Base-by-base conservation (phyloP, 306 rosid species). In the Urtica urens region DNA sequence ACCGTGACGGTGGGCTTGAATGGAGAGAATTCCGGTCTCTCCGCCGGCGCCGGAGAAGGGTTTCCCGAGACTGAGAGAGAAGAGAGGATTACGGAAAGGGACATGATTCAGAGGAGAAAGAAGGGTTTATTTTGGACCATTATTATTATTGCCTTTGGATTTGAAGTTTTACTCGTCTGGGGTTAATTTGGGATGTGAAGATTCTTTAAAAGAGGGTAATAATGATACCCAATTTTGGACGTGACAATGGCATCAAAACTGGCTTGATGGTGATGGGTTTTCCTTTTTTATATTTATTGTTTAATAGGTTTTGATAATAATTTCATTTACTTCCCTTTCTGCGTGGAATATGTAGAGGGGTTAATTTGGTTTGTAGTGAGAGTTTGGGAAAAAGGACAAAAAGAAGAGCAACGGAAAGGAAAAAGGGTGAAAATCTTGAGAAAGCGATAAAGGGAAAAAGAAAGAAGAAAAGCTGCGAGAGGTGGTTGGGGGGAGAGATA, bases 1-100 rank as follows among this genome's bases (percentile, higher is more conserved):
- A 84, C 72, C 0, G 73, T 58, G 3, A 82, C 57, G 63, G 79
- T 66, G 0, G 99, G 99, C 30, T 63, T 58, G 53, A 90, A 71
- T 0, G 80, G 21, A 2, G 71, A 27, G 43, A 51, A 6, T 35
- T 13, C n/a, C n/a, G 40, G n/a, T 16, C 10, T 9, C n/a, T 35
- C 40, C 2, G 2, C 15, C 2, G 38, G 26, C 10, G 50, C 29
- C 6, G 20, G 33, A 6, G 60, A 33, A 57, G 60, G n/a, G 10
- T 50, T 3, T 20, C 49, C 7, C 29, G 56, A 28, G 17, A 33
- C 49, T 42, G 29, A 34, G 48, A 28, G 29, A 19, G 17, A 38
- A 47, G 33, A 28, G 33, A 28, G 33, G 33, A 10, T 10, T 7
- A 44, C 44, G 8, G 18, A 43, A 35, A 47, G 22, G 17, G 25